Conservation (phyloP, 345 rosid genomes). For the Citrus cavaleriei region DNA sequence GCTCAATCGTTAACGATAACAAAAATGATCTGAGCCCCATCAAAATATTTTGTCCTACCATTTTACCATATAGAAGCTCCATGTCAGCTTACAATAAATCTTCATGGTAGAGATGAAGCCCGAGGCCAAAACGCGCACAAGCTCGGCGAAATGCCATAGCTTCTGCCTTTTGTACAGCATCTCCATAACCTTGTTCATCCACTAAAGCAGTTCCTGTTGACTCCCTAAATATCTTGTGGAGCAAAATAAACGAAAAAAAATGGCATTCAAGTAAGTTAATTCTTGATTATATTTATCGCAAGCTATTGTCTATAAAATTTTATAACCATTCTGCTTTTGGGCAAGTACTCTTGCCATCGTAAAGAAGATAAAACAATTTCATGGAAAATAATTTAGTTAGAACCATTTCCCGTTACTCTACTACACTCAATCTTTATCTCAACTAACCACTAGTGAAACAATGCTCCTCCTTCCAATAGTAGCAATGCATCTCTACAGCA, state of each 20-base stretch:
- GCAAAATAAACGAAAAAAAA: neutral
- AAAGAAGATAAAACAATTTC: neutral
- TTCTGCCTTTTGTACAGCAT: slow-evolving; percentile 87
- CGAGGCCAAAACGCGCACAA: slow-evolving; percentile 84
- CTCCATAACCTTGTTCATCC: slow-evolving; percentile 60
- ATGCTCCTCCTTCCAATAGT: neutral
- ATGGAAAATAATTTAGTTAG: neutral
- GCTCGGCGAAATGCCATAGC: slow-evolving; percentile 93
- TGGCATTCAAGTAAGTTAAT: neutral
- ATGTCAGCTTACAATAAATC: slow-evolving; percentile 36
- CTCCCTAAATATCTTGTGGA: slow-evolving; percentile 51
- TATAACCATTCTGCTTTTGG: no score
- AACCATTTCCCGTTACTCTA: neutral
- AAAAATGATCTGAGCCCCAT: neutral
- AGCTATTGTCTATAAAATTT: no score
- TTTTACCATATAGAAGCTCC: neutral
- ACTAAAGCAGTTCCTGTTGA: slow-evolving; percentile 73
- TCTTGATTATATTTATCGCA: neutral
- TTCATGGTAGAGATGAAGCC: slow-evolving; percentile 87
- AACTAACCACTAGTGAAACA: neutral
- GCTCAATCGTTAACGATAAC: neutral
- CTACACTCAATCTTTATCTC: neutral
- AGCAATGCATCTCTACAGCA: neutral
- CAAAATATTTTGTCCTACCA: neutral
- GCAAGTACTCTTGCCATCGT: no score